Conservation (phyloP, 2,329 filamentous ascomycete species). For the Botryotinia globosa region DNA sequence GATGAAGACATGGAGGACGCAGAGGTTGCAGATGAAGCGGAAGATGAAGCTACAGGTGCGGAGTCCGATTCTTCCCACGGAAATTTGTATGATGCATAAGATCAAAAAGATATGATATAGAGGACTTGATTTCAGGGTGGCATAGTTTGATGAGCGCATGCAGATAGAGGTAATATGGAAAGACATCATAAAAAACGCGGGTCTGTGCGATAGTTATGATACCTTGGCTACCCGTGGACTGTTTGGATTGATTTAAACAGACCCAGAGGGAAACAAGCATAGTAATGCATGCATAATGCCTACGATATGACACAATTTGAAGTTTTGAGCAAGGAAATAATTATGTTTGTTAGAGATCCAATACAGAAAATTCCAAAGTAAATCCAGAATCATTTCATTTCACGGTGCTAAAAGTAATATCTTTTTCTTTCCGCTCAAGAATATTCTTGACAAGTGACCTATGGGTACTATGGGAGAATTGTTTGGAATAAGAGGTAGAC, state of each 20-base stretch:
- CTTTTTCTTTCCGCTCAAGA: background rate
- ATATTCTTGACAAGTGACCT: background rate
- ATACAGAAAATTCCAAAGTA: background rate
- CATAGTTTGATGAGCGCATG: background rate
- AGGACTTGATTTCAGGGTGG: background rate
- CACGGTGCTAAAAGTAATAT: background rate
- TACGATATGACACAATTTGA: background rate
- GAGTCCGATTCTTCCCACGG: background rate
- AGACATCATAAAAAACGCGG: background rate
- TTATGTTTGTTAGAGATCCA: background rate
- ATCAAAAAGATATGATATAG: background rate
- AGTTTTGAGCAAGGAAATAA: background rate
- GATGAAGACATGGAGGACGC: background rate
- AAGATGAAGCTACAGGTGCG: background rate
- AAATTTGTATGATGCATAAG: background rate
- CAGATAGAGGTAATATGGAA: background rate
- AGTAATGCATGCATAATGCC: background rate
- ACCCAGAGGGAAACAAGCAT: background rate
- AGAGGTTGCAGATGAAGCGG: background rate
- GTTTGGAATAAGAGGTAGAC: background rate
- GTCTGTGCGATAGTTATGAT: background rate
- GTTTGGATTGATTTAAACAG: background rate
- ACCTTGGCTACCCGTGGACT: too few species aligned
- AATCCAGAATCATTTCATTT: background rate
- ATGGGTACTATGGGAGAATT: background rate